These are phyloP conservation scores for Miamiensis avidus DNA, from an alignment of 169 alveolate genomes.

Conservation along the genomic window DNA sequence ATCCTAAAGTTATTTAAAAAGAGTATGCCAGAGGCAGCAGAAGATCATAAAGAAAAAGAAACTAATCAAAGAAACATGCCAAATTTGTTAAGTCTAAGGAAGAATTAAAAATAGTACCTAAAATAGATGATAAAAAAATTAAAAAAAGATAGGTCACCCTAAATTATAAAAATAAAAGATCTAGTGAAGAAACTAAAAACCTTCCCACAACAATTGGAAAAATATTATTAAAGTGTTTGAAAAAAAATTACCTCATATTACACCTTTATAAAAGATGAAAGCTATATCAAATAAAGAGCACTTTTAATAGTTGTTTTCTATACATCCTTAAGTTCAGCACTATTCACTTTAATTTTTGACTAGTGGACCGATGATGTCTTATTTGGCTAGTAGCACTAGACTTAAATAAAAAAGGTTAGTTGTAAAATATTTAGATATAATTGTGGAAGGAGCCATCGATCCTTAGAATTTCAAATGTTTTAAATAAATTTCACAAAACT, in stretches of 20 bases:
- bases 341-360: neutral
- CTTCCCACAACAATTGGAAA: neutral
- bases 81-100: no score
- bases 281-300: neutral
- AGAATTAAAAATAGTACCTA: no score
- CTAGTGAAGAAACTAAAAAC: neutral
- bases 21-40: no score
- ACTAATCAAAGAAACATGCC: no score
- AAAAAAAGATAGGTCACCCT: neutral
- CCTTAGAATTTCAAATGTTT: neutral
- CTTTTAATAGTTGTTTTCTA: neutral
- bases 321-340: neutral
- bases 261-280: no score
- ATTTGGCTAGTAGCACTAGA: neutral
- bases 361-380: neutral
- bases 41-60: no score
- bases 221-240: neutral
- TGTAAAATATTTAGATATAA: neutral
- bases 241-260: neutral
- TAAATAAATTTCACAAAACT: neutral
- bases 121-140: no score
- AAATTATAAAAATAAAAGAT: neutral
- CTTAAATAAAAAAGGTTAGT: neutral
- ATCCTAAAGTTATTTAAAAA: no score
- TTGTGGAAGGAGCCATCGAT: neutral